Evolutionary conservation across 192 early-diverging fungal genomes (phyloP).

Genomic region (Spizellomyces sp.): DNA sequence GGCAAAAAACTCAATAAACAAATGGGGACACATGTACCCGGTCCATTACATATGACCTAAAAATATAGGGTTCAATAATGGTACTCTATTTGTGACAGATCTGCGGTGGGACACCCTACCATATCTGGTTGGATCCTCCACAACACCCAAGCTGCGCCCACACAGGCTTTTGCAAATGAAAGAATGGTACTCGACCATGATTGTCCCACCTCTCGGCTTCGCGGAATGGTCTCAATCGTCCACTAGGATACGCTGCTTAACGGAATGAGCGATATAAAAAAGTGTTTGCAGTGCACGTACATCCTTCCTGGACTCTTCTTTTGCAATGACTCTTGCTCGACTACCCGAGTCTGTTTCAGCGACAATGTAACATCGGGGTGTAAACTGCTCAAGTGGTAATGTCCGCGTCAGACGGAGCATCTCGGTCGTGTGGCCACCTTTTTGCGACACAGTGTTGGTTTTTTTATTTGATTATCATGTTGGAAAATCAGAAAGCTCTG

Average conservation of each 20-base stretch:
- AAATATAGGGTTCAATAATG: not conserved
- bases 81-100: constrained; percentile 3
- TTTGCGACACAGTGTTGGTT: not conserved
- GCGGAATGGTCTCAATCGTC: constrained; percentile 53
- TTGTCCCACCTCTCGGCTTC: constrained; percentile 77
- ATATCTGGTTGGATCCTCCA: constrained; percentile 57
- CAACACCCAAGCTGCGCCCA: constrained; percentile 35
- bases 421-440: constrained; percentile 91
- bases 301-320: constrained; percentile 39
- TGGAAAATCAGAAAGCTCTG: too few species aligned
- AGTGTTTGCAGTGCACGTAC: not conserved
- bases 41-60: constrained; percentile 85
- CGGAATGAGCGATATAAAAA: not conserved
- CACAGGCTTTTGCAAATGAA: constrained; percentile 35
- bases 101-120: constrained; percentile 39
- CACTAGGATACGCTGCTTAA: not conserved
- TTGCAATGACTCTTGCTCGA: constrained; percentile 51
- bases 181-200: constrained; percentile 59
- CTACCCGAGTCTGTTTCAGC: constrained; percentile 68
- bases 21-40: constrained; percentile 82
- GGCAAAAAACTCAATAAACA: constrained; percentile 62
- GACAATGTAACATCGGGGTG: constrained; percentile 72
- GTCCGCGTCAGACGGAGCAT: constrained; percentile 76
- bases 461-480: too few species aligned
- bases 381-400: constrained; percentile 59